phyloP scores from a whole-genome alignment of 305 asterid genomes.

The Coffea humblotiana region DNA sequence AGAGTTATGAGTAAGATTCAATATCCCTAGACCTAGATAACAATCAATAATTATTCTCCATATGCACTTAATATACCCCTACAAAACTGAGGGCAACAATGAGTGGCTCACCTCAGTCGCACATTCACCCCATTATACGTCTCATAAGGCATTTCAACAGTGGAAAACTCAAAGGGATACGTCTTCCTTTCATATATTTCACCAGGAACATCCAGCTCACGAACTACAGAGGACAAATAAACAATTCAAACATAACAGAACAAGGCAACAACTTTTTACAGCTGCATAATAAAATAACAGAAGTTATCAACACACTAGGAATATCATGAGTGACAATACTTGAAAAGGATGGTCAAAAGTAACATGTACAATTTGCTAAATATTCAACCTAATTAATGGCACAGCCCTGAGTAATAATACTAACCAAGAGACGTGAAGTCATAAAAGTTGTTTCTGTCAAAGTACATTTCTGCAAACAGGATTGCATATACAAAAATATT shows the following conservation, averaged over 20 bases:
- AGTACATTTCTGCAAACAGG: slow-evolving; percentile 77
- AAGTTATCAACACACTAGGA: background rate
- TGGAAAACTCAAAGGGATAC: slow-evolving; percentile 87
- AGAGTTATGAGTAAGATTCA: background rate
- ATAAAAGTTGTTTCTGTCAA: slow-evolving; percentile 90
- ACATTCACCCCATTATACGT: slow-evolving; percentile 92
- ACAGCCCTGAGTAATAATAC: slow-evolving; percentile 10
- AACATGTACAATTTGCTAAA: background rate
- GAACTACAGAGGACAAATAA: slow-evolving; percentile 45
- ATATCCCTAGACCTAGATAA: background rate
- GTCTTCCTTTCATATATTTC: slow-evolving; percentile 88
- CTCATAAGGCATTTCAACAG: slow-evolving; percentile 98
- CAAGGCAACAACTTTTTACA: background rate
- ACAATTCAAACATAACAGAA: slow-evolving; percentile 16
- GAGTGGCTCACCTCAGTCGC: slow-evolving; percentile 71
- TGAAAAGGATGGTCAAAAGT: background rate
- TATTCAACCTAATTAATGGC: background rate
- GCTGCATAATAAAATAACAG: background rate
- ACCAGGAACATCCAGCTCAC: slow-evolving; percentile 96
- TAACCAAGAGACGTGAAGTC: slow-evolving; percentile 96
- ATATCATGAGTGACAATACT: background rate
- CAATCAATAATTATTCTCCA: background rate
- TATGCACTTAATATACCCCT: background rate
- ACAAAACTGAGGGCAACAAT: slow-evolving; percentile 12
- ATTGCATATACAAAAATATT: slow-evolving; percentile 1